Evolutionary conservation across 305 asterid genomes (phyloP).

Genomic region (Solanum hybrid): DNA sequence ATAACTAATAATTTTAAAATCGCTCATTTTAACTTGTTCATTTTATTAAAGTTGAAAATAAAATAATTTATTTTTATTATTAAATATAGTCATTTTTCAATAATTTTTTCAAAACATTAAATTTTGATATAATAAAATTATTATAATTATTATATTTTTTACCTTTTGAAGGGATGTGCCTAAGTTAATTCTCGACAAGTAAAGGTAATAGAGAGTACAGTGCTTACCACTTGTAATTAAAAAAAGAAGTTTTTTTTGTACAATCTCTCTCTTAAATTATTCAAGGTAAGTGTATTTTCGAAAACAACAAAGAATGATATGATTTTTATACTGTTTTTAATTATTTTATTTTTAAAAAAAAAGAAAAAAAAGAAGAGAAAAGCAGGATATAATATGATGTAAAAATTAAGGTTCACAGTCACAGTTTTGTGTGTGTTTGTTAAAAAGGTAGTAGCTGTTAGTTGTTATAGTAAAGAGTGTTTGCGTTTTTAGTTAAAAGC

Average conservation of each 20-base stretch:
- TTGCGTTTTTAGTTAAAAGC: not conserved
- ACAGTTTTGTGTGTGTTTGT: not conserved
- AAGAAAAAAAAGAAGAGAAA: not conserved
- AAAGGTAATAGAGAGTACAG: not conserved
- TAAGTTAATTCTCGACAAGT: not conserved
- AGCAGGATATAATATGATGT: not conserved
- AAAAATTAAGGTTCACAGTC: not conserved
- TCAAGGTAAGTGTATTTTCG: not conserved
- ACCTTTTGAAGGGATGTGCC: not conserved
- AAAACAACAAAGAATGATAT: not conserved
- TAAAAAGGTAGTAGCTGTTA: constrained; percentile 7
- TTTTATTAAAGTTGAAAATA: not conserved
- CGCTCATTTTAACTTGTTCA: not conserved
- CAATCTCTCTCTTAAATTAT: not conserved
- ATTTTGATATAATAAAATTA: not conserved
- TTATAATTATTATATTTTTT: not conserved
- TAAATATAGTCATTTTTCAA: not conserved
- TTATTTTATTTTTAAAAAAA: no score
- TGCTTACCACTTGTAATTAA: not conserved
- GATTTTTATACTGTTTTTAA: not conserved
- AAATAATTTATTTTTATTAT: not conserved
- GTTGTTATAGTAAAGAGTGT: constrained; percentile 3
- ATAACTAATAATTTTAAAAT: not conserved
- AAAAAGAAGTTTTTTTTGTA: not conserved
- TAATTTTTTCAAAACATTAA: not conserved